These are phyloP conservation scores for Aegilops longissima DNA, from an alignment of 176 grass and related monocot species.

Conservation along the genomic window DNA sequence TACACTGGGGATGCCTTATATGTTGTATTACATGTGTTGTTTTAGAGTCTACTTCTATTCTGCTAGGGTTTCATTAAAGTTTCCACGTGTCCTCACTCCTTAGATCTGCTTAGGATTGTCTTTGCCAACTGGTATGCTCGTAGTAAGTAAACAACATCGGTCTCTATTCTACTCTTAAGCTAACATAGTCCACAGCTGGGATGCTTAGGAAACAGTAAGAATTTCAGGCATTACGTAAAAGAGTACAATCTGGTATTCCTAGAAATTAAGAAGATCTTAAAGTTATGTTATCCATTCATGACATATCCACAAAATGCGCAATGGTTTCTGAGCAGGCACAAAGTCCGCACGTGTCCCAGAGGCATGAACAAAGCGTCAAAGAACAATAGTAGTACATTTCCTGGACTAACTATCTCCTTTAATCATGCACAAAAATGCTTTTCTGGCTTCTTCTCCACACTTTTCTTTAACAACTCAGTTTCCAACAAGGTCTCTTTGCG, in stretches of 20 bases:
- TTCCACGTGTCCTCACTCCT: background rate
- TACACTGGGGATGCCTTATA: too few species aligned
- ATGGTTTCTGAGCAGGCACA: background rate
- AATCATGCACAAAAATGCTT: too few species aligned
- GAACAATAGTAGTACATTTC: background rate
- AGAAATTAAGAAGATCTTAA: background rate
- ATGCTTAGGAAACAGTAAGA: background rate
- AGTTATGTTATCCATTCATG: background rate
- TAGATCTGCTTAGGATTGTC: slow-evolving; percentile 5
- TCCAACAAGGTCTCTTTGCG: too few species aligned
- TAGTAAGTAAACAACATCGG: slow-evolving; percentile 3
- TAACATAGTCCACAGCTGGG: background rate
- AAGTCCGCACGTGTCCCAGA: background rate
- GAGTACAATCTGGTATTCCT: slow-evolving; percentile 16
- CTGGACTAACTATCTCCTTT: background rate
- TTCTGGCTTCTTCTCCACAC: too few species aligned
- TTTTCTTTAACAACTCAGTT: too few species aligned
- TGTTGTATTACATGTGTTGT: too few species aligned
- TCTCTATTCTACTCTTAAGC: background rate
- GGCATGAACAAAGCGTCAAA: background rate
- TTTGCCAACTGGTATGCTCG: slow-evolving; percentile 18
- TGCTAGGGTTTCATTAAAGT: background rate
- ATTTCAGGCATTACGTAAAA: background rate
- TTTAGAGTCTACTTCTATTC: background rate
- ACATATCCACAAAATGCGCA: background rate